Base-by-base conservation (phyloP, 805 yeast species). In the Myxozyma monticola region DNA sequence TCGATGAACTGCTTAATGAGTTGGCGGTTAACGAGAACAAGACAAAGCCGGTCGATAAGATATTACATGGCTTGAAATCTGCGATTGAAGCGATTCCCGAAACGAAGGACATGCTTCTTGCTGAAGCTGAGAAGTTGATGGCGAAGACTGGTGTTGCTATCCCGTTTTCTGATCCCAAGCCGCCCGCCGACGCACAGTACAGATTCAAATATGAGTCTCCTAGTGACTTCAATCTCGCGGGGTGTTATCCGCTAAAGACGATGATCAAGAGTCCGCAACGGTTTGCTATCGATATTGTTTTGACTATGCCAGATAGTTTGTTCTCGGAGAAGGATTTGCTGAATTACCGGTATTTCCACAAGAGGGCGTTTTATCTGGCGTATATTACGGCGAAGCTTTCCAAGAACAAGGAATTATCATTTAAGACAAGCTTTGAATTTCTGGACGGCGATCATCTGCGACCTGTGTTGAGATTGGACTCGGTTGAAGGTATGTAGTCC, bases 111-210 rank as follows among this genome's bases (percentile, higher is more conserved):
- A 49, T 70, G 9, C 26, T 48, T 10, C 36, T 54, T 4, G 71
- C 73, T 1, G 84, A 88, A 49, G 86, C 84, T 0, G 84, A 80
- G 56, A 51, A 70, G 6, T 71, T 72, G 51, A 78, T 85, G 62
- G 66, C 73, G 48, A 68, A 74, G 24, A 76, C 79, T 57, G 75
- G 74, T 37, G 76, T 85, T 8, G 69, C 79, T 0, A 80, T 88
- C 15, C 97, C 98, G 29, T 91, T 85, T 68, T 87, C 93, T 10
- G 96, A 90, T 64, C 96, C 96, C 15, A 85, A 83, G 64, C 96
- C 96, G 29, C 49, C 66, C 2, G 54, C 67, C 17, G 79, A 78
- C 49, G 75, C 84, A 39, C 84, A 86, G 61, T 88, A 86, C 68
- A 79, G 79, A 56, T 83, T 91, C 59, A 76, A 80, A 20, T 90